Evolutionary conservation across 2,329 filamentous ascomycete genomes (phyloP).

Genomic region (Diaporthe caulivora): DNA sequence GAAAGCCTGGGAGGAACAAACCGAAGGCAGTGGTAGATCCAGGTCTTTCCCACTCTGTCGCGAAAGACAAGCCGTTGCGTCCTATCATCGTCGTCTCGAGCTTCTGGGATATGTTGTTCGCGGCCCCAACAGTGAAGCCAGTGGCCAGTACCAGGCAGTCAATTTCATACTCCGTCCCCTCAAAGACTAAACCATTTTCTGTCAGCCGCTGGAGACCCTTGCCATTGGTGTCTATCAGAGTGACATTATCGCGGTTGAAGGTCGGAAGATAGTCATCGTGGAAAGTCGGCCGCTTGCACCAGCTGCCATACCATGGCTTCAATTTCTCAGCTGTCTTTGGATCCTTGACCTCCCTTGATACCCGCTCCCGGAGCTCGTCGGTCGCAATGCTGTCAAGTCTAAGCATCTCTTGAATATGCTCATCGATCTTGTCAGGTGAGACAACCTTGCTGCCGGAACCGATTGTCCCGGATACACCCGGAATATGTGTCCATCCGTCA

Average conservation of each 20-base stretch:
- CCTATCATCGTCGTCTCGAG: neutral
- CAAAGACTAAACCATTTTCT: conserved; percentile 53
- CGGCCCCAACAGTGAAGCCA: neutral
- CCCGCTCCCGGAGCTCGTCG: neutral
- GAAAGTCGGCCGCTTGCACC: conserved; percentile 67
- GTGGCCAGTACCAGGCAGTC: conserved; percentile 38
- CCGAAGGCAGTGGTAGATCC: neutral
- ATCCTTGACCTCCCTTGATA: neutral
- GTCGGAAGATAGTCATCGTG: conserved; percentile 60
- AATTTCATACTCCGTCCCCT: conserved; percentile 53
- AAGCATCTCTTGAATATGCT: neutral
- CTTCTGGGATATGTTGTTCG: neutral
- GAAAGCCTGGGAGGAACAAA: neutral
- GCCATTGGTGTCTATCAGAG: conserved; percentile 62
- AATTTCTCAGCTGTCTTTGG: conserved; percentile 43
- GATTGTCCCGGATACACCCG: neutral
- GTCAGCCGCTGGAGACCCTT: conserved; percentile 56
- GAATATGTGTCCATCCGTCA: neutral
- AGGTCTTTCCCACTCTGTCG: neutral
- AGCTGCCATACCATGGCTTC: conserved; percentile 63
- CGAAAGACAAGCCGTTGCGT: neutral
- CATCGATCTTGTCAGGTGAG: neutral
- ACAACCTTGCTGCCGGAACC: neutral
- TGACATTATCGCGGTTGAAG: conserved; percentile 64
- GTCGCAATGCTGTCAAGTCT: neutral